Evolutionary conservation across 2,329 filamentous ascomycete genomes (phyloP).

Genomic region (Alternaria longipes): DNA sequence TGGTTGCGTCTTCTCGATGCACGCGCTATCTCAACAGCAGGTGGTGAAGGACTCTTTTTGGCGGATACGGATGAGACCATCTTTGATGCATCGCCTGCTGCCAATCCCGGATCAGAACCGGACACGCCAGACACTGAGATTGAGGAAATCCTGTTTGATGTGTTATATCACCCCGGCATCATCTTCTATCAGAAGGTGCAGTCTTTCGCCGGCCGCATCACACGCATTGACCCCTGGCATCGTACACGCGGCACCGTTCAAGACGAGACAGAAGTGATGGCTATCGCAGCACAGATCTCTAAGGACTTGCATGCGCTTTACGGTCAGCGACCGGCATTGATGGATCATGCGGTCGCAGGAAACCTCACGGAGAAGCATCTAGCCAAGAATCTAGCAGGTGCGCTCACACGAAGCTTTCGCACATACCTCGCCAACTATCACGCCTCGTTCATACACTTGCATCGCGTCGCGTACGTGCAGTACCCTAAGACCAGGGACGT

Average conservation of each 20-base stretch:
- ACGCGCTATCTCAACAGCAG: constrained; percentile 63
- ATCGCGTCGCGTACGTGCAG: constrained; percentile 65
- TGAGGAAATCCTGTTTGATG: constrained; percentile 64
- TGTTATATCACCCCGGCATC: constrained; percentile 64
- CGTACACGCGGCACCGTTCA: constrained; percentile 64
- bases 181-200: constrained; percentile 68
- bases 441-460: constrained; percentile 65
- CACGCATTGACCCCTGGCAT: constrained; percentile 66
- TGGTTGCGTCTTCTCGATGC: constrained; percentile 67
- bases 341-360: constrained; percentile 65
- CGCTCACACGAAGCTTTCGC: constrained; percentile 63
- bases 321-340: constrained; percentile 61
- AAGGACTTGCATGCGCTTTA: constrained; percentile 62
- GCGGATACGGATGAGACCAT: constrained; percentile 59
- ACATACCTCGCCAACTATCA: constrained; percentile 67
- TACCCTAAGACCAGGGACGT: constrained; percentile 64
- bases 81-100: constrained; percentile 58
- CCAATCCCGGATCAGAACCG: constrained; percentile 40
- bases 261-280: constrained; percentile 68
- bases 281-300: constrained; percentile 61
- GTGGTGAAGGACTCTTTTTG: constrained; percentile 65
- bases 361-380: constrained; percentile 60
- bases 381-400: constrained; percentile 59
- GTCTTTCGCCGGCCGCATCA: constrained; percentile 66
- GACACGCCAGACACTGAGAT: constrained; percentile 45